Base-by-base conservation (phyloP, 805 yeast genomes). In the Dipodascus albidus region DNA sequence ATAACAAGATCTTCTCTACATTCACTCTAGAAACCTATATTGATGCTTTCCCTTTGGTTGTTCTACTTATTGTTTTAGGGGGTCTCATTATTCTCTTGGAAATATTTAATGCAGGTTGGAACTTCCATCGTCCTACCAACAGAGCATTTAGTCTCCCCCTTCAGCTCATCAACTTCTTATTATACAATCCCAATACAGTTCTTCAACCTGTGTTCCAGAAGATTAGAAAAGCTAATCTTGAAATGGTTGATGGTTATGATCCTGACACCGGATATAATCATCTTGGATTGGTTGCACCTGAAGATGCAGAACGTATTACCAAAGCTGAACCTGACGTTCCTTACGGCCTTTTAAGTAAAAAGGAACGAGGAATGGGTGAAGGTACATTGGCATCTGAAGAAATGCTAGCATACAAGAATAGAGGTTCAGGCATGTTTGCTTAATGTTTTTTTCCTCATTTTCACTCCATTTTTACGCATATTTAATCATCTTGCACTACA, bases 171-270 rank as follows among this genome's bases (percentile, higher is more conserved):
- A 38, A 14, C n/a, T 38, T 38, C 20, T 19, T 38, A 11, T 19
- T 38, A 6, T 38, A 6, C 44, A 38, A 38, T 14, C 44, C 44
- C 44, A 38, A 38, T 17, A 38, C 44, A 11, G 44, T 38, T 4
- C 44, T 38, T 38, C 44, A 3, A 4, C 44, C 44, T n/a, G 44
- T 38, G 9, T 38, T 38, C 20, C 44, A 38, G 15, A 38, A 38
- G 44, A 17, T 17, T 14, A n/a, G 44, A 19, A 17, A 17, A 6
- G 44, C 44, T 38, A 11, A 38, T 11, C 15, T 38, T 4, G 44
- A 38, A n/a, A 38, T 38, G 44, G 44, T 38, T 38, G 44, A 38
- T 14, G 44, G 44, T 38, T 38, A 38, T 17, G 44, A 38, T 38
- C 44, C 44, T 6, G 44, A 38, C 20, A n/a, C 44, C n/a, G 44